These are phyloP conservation scores for Setaria viridis DNA, from an alignment of 202 grass and related monocot genomes.

Conservation along the genomic window DNA sequence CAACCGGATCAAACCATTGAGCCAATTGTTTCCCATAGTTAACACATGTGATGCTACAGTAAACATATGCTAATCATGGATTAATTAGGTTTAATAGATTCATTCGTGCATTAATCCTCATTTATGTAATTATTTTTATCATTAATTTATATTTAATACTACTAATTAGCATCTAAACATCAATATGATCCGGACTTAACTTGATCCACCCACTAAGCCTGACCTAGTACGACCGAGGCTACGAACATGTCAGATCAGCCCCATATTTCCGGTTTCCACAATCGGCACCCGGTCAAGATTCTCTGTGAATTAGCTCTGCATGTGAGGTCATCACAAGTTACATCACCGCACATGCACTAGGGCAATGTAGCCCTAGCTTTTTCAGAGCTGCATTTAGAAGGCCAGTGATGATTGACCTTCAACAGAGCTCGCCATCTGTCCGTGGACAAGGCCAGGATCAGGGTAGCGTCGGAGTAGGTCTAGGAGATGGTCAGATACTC, in stretches of 20 bases:
- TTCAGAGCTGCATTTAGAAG: slow-evolving; percentile 13
- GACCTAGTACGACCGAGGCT: not conserved
- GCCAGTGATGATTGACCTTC: slow-evolving; percentile 6
- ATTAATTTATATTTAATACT: no score
- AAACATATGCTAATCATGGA: no score
- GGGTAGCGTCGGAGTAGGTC: not conserved
- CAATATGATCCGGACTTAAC: no score
- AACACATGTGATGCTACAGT: no score
- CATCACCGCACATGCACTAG: slow-evolving; percentile 14
- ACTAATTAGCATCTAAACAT: no score
- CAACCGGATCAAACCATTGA: no score
- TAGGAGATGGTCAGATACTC: no score
- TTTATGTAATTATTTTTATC: no score
- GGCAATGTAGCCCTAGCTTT: not conserved
- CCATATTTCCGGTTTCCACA: not conserved
- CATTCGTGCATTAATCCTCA: no score
- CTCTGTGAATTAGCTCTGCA: slow-evolving; percentile 29
- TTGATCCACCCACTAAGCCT: no score
- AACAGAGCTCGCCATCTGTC: slow-evolving; percentile 19
- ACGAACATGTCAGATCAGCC: not conserved
- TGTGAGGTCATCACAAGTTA: slow-evolving; percentile 43
- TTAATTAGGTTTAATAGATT: no score
- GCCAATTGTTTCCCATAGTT: no score
- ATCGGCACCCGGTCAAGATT: slow-evolving; percentile 17
- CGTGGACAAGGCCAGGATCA: not conserved